These are phyloP conservation scores for Lachancea nothofagi DNA, from an alignment of 805 yeast genomes.

Conservation along the genomic window DNA sequence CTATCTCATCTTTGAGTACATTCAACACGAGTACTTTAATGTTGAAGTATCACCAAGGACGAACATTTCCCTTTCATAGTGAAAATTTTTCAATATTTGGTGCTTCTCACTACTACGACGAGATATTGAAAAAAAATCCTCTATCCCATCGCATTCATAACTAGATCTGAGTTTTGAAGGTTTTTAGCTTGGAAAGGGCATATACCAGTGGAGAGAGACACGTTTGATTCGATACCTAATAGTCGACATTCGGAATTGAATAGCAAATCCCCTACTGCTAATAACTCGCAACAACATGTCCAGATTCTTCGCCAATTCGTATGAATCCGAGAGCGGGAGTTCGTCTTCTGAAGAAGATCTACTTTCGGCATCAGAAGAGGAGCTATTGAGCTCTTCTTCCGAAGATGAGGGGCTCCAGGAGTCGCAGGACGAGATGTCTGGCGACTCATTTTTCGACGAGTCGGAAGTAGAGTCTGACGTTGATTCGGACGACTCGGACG, in stretches of 20 bases:
- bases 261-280: not conserved
- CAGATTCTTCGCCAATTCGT: constrained; percentile 73
- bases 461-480: constrained; percentile 38
- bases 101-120: not conserved
- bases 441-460: constrained; percentile 35
- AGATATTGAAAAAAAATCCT: constrained; percentile 3
- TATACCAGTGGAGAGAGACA: not conserved
- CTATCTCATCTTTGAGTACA: constrained; percentile 2
- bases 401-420: constrained; percentile 2
- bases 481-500: constrained; percentile 40
- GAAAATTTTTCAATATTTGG: constrained; percentile 6
- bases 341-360: constrained; percentile 43
- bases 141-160: constrained; percentile 1
- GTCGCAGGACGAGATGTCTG: constrained; percentile 34
- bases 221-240: not conserved
- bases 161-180: not conserved
- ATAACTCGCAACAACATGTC: constrained; percentile 52
- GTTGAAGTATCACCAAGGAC: not conserved
- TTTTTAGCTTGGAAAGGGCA: constrained; percentile 3
- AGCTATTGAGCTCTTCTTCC: constrained; percentile 27
- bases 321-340: constrained; percentile 40
- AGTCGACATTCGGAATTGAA: no score
- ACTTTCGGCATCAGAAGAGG: constrained; percentile 39
- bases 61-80: constrained; percentile 3
- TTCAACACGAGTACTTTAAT: not conserved